phyloP scores from a whole-genome alignment of 139 green algal genomes.

The Chlamydomonas sphaeroides region DNA sequence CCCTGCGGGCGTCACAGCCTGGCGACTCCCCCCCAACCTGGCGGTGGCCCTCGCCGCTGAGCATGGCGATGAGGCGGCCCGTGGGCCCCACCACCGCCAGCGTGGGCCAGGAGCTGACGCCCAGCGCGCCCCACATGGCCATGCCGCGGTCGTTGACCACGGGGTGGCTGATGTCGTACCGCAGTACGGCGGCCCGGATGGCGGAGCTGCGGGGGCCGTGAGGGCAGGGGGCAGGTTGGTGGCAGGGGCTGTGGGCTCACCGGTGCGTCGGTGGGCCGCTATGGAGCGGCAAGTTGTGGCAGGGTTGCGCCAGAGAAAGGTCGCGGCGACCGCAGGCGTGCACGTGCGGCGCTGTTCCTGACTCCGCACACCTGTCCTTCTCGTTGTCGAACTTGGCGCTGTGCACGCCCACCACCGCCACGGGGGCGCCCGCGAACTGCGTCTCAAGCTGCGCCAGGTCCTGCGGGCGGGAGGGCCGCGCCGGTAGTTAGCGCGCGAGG shows the following conservation, averaged over 20 bases:
- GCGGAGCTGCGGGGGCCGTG: slow-evolving; percentile 32
- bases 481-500: no score
- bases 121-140: slow-evolving; percentile 75
- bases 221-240: neutral
- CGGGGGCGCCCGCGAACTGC: slow-evolving; percentile 68
- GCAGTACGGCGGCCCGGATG: slow-evolving; percentile 49
- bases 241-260: neutral
- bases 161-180: slow-evolving; percentile 81
- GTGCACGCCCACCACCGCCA: slow-evolving; percentile 84
- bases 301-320: no score
- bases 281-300: neutral
- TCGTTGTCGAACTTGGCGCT: slow-evolving; percentile 91
- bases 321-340: no score
- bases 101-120: slow-evolving; percentile 78
- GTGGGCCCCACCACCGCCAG: slow-evolving; percentile 65
- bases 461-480: neutral
- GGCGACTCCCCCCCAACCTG: slow-evolving; percentile 52
- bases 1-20: no score
- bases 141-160: slow-evolving; percentile 82
- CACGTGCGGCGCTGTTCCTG: no score
- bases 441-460: slow-evolving; percentile 77
- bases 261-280: neutral
- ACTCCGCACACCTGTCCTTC: slow-evolving; percentile 65
- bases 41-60: slow-evolving; percentile 74
- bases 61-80: slow-evolving; percentile 64